Evolutionary conservation across 306 rosid species (phyloP).

Genomic region (Alnus glutinosa): DNA sequence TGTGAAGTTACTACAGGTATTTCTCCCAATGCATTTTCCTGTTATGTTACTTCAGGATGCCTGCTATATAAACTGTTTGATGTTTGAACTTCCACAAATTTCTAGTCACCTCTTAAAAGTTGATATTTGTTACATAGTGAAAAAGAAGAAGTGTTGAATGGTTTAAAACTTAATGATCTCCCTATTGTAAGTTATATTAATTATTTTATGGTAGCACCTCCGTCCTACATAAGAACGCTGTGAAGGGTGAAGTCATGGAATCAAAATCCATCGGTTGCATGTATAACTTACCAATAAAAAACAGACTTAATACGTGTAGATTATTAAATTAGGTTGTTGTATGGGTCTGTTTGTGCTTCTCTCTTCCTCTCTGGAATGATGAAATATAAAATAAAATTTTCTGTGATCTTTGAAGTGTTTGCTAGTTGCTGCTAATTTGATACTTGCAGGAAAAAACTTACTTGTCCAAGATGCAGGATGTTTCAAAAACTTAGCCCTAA

Average conservation of each 20-base stretch:
- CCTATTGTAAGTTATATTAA: background rate
- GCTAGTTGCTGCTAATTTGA: background rate
- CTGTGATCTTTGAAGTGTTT: background rate
- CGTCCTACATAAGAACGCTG: background rate
- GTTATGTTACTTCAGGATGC: conserved; percentile 5
- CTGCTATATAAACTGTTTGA: conserved; percentile 7
- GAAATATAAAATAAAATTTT: background rate
- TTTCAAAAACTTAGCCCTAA: background rate
- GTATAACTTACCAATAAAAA: background rate
- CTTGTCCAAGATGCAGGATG: background rate
- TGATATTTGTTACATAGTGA: background rate
- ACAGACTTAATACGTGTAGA: background rate
- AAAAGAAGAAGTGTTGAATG: background rate
- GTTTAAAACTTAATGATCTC: background rate
- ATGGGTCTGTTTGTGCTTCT: too few species aligned
- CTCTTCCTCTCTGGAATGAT: background rate
- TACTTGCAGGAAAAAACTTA: background rate
- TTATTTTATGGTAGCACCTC: background rate
- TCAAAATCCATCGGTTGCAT: background rate
- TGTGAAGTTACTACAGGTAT: conserved; percentile 95
- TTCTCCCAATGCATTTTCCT: conserved; percentile 19
- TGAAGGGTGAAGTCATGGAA: background rate
- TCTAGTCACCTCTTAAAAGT: background rate
- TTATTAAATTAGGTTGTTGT: background rate
- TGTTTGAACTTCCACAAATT: conserved; percentile 1